Evolutionary conservation across 345 rosid species (phyloP), one percentile per base, ranked within the genome.

Genomic region (Citrus maxima): DNA sequence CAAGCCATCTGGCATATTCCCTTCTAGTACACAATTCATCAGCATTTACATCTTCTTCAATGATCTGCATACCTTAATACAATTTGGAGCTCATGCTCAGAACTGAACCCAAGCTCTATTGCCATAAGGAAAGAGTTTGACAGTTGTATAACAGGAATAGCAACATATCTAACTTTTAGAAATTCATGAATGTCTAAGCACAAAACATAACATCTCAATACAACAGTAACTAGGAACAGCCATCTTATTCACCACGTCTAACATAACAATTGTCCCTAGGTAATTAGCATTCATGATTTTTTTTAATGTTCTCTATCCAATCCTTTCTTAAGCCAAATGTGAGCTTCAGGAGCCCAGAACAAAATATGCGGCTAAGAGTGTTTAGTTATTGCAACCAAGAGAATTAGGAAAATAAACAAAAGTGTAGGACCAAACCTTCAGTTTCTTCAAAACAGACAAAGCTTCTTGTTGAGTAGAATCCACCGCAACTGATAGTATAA

Each of bases 1-100:
- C 88, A 69, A 93, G 80, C 97, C 99, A 95, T 82, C 96, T 88
- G 51, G 93, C 96, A 80, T 90, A 95, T 80, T 93, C 97, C 85
- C 96, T 86, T 79, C 90, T 93, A 40, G 95, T 87, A 88, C 99
- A 95, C 79, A 95, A 84, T 60, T 89, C 95, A 21, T 89, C 88
- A 62, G 87, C 90, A 79, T 65, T 74, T 56, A 84, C 85, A 77
- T 81, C 87, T 32, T 91, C 95, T 85, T 90, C 92, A 80, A 91
- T 80, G 64, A 93, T 93, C 99, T 95, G 92, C 83, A 86, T 69
- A 86, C 62, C 87, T 86, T 86, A 82, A 79, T 59, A 81, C 79
- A 80, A 37, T 80, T 64, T 74, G 79, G 42, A 81, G 75, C 54
- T 75, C 84, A 87, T 85, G 92, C 88, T 84, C 85, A 86, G 84